phyloP scores from a whole-genome alignment of 2,329 filamentous ascomycete genomes.

The Aspergillus sp. region DNA sequence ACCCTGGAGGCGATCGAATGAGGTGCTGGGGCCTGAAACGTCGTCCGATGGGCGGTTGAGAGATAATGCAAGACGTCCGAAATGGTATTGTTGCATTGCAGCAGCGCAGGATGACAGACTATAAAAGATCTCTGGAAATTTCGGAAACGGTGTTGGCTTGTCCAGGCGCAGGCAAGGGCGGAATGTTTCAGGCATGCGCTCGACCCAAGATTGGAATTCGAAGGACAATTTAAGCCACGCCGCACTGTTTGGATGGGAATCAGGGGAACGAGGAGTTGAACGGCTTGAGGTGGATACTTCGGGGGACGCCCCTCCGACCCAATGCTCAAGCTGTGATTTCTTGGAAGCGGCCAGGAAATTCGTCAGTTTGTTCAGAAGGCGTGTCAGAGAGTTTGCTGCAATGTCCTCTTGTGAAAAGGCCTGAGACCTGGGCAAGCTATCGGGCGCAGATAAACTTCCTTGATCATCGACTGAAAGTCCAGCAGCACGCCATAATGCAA shows the following conservation, averaged over 20 bases:
- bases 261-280: slow-evolving; percentile 20
- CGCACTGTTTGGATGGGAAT: slow-evolving; percentile 49
- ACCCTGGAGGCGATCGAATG: slow-evolving; percentile 55
- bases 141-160: slow-evolving; percentile 33
- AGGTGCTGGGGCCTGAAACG: slow-evolving; percentile 52
- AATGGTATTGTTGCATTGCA: slow-evolving; percentile 65
- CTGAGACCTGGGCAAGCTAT: slow-evolving; percentile 18
- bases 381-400: slow-evolving; percentile 61
- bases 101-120: slow-evolving; percentile 61
- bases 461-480: slow-evolving; percentile 56
- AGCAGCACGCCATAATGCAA: slow-evolving; percentile 60
- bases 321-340: slow-evolving; percentile 44
- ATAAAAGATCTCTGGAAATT: slow-evolving; percentile 60
- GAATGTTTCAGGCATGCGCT: slow-evolving; percentile 59
- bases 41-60: slow-evolving; percentile 61
- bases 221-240: slow-evolving; percentile 54
- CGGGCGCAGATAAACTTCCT: slow-evolving; percentile 43
- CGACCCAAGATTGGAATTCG: slow-evolving; percentile 58
- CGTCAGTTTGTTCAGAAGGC: slow-evolving; percentile 62
- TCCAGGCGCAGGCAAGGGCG: slow-evolving; percentile 53
- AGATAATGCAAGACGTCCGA: slow-evolving; percentile 61
- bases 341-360: slow-evolving; percentile 63
- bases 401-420: slow-evolving; percentile 59
- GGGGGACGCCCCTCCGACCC: slow-evolving; percentile 30
- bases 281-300: slow-evolving; percentile 44